Conservation (phyloP, 2,329 filamentous ascomycete species). For the Diaporthe helianthi region DNA sequence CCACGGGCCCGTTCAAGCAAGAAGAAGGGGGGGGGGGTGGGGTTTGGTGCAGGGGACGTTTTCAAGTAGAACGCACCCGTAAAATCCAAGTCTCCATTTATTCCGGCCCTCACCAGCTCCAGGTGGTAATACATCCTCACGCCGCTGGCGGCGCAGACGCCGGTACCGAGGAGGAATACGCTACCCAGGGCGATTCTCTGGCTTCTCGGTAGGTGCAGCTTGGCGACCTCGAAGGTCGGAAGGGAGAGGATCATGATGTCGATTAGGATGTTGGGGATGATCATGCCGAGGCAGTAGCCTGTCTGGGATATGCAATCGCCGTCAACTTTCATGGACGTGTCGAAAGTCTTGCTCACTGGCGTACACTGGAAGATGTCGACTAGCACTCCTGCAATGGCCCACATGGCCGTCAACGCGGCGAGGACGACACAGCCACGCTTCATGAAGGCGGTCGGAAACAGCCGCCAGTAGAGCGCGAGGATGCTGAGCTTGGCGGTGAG, state of each 20-base stretch:
- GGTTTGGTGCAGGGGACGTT: background rate
- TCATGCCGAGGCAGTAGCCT: background rate
- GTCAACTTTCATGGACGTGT: fast-evolving
- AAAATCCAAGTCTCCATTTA: background rate
- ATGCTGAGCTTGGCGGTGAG: slow-evolving; percentile 12
- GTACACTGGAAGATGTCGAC: slow-evolving; percentile 13
- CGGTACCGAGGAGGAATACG: slow-evolving; percentile 17
- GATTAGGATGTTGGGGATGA: slow-evolving; percentile 16
- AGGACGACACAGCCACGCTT: slow-evolving; percentile 11
- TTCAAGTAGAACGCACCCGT: background rate
- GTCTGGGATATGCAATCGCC: background rate
- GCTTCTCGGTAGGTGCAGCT: slow-evolving; percentile 9
- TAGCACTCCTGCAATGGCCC: background rate
- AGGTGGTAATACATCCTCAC: slow-evolving; percentile 23
- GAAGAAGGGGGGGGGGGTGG: background rate
- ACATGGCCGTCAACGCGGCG: background rate
- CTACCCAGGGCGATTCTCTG: slow-evolving; percentile 4
- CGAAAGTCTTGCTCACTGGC: background rate
- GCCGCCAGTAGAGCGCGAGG: slow-evolving; percentile 13
- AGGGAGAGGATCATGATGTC: slow-evolving; percentile 24
- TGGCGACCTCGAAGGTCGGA: slow-evolving; percentile 12
- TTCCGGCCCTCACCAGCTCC: background rate
- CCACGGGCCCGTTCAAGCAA: no score
- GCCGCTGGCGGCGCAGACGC: background rate
- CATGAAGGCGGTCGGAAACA: slow-evolving; percentile 24